Percentiles rank a stretch among this genome's conserved stretches.
phyloP scores from a whole-genome alignment of 2,329 filamentous ascomycete species.

The Rhynchosporium secalis region DNA sequence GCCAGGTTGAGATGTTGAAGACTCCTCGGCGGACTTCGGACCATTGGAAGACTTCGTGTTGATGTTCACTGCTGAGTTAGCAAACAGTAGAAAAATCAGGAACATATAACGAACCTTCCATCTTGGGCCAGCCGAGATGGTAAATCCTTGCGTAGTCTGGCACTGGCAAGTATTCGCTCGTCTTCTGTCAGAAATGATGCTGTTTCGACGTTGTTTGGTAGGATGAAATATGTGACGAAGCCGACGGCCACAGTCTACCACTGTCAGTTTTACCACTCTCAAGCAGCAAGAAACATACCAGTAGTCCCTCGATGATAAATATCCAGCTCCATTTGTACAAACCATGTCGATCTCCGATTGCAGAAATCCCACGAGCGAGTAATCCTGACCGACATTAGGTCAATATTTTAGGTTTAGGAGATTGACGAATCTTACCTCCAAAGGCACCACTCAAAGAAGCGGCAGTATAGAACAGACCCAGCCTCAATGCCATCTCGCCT shows the following conservation, averaged over 20 bases:
- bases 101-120: slow-evolving; percentile 20
- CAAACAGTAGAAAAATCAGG: background rate
- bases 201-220: slow-evolving; percentile 57
- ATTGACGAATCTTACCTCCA: slow-evolving; percentile 42
- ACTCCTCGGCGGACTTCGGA: slow-evolving; percentile 62
- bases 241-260: slow-evolving; percentile 56
- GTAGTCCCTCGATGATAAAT: slow-evolving; percentile 55
- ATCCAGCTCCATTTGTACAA: slow-evolving; percentile 50
- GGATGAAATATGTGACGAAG: slow-evolving; percentile 50
- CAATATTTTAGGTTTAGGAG: no score
- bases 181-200: slow-evolving; percentile 54
- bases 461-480: slow-evolving; percentile 68
- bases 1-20: slow-evolving; percentile 61
- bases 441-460: slow-evolving; percentile 61
- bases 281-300: slow-evolving; percentile 42
- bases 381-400: slow-evolving; percentile 39
- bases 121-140: slow-evolving; percentile 30
- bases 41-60: slow-evolving; percentile 51
- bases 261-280: background rate
- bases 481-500: slow-evolving; percentile 51
- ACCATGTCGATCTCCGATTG: slow-evolving; percentile 55
- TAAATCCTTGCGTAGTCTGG: slow-evolving; percentile 32
- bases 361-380: slow-evolving; percentile 59
- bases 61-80: slow-evolving; percentile 12
- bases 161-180: slow-evolving; percentile 45